Evolutionary conservation across 2,329 filamentous ascomycete genomes (phyloP), one percentile per base, ranked within the genome.

Genomic region (Aspergillus uvarum): DNA sequence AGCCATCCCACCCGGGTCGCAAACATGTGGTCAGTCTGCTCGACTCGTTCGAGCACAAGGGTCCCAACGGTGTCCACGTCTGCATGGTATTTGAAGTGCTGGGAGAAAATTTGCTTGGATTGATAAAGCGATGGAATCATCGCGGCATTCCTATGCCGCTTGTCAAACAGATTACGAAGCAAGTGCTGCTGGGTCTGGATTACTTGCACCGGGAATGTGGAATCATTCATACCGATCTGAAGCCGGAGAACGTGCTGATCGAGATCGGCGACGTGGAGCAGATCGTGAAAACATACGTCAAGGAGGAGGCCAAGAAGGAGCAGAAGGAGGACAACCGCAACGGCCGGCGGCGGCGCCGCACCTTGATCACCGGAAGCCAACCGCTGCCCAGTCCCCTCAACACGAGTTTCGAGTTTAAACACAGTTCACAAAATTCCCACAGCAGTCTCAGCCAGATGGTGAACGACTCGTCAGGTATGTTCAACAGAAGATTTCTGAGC

Each of bases 21-120:
- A 91, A 91, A 76, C 94, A 98, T 72, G 95, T 98, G 65, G 95
- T 99, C 76, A 96, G 92, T 76, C 83, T 99, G 44, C 85, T 98
- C 68, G 94, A 98, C 77, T 96, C 92, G 0, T 99, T 99, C 76
- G 94, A 97, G 75, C 95, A 98, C 80, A 96, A 96, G 77, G 95
- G 95, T 10, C 94, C 94, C 48, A 96, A 99, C 72, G 95, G 95
- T 51, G 90, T 92, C 54, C 95, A 99, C 73, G 92, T 98, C 60
- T 99, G 95, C 81, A 98, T 99, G 94, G 95, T 99, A 7, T 99
- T 99, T 70, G 95, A 99, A 77, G 95, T 99, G 3, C 79, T 99
- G 59, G 95, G 95, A 56, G 93, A 98, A 83, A 98, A 98, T 73
- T 79, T 98, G 65, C 81, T 98, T 56, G 94, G 95, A 26, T 79